Percentiles rank a stretch among this genome's conserved stretches.
These are phyloP conservation scores for Globisporangium alternatum DNA, from an alignment of 352 stramenopile species.

Conservation along the genomic window DNA sequence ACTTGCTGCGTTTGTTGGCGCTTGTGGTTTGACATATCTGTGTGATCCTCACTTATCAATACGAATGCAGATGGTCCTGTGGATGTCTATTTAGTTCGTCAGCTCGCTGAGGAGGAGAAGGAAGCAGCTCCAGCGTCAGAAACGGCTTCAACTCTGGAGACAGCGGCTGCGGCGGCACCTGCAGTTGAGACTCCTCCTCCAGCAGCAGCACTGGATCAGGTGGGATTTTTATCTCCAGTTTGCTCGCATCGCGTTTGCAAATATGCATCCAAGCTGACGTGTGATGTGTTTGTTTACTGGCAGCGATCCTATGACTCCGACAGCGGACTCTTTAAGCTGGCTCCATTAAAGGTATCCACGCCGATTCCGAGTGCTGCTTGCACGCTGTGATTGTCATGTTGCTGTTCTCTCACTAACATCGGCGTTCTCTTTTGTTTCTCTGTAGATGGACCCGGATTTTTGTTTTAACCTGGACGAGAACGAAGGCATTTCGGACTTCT, in stretches of 20 bases:
- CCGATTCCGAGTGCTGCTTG: neutral
- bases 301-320: slow-evolving; percentile 84
- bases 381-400: neutral
- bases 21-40: neutral
- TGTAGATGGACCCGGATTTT: slow-evolving; percentile 83
- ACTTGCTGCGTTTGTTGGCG: neutral
- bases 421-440: neutral
- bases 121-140: slow-evolving; percentile 16
- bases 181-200: slow-evolving; percentile 23
- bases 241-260: neutral
- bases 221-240: slow-evolving; percentile 16
- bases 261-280: neutral
- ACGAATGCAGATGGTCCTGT: slow-evolving; percentile 72
- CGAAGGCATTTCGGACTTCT: slow-evolving; percentile 88
- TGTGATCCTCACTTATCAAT: neutral
- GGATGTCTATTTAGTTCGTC: slow-evolving; percentile 89
- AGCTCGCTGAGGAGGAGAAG: slow-evolving; percentile 39
- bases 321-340: slow-evolving; percentile 80
- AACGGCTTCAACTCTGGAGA: neutral
- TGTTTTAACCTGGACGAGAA: slow-evolving; percentile 87
- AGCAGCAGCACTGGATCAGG: slow-evolving; percentile 53
- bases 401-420: neutral
- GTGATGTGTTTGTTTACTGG: neutral
- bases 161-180: slow-evolving; percentile 13
- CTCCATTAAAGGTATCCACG: slow-evolving; percentile 68